Percentiles rank a stretch among this genome's conserved stretches.
These are phyloP conservation scores for Ogataea wickerhamii DNA, from an alignment of 805 yeast species.

Conservation along the genomic window DNA sequence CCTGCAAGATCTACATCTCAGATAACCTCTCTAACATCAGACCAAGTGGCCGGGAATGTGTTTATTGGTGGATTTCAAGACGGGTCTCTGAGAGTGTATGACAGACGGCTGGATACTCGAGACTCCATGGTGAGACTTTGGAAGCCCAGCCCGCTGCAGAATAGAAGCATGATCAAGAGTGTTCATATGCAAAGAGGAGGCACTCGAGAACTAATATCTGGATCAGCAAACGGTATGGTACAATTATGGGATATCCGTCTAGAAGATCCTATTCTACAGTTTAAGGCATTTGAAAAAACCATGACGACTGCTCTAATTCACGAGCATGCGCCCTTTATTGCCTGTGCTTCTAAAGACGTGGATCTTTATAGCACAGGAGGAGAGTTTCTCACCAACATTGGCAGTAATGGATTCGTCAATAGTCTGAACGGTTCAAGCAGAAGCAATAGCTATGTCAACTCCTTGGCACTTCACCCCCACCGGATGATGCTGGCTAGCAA, in stretches of 20 bases:
- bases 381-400: conserved; percentile 57
- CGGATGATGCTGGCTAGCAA: conserved; percentile 88
- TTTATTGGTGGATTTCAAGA: conserved; percentile 92
- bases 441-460: conserved; percentile 53
- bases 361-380: conserved; percentile 87
- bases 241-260: conserved; percentile 88
- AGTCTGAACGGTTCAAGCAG: conserved; percentile 43
- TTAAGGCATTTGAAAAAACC: conserved; percentile 47
- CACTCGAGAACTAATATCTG: conserved; percentile 81
- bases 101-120: conserved; percentile 77
- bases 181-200: conserved; percentile 98
- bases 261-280: conserved; percentile 65
- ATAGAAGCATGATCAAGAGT: conserved; percentile 47
- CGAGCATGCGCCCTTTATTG: conserved; percentile 94
- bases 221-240: conserved; percentile 75
- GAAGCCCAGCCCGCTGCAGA: conserved; percentile 42
- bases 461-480: conserved; percentile 85
- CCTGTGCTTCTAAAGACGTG: conserved; percentile 77
- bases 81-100: conserved; percentile 85
- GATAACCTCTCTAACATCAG: conserved; percentile 88
- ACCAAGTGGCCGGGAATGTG: conserved; percentile 90
- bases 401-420: conserved; percentile 34
- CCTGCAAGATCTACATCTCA: conserved; percentile 89
- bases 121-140: conserved; percentile 84
- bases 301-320: conserved; percentile 77